Percentiles rank a stretch among this genome's conserved stretches.
phyloP scores from a whole-genome alignment of 495 filamentous ascomycete genomes.

The Aspergillus asperescens region DNA sequence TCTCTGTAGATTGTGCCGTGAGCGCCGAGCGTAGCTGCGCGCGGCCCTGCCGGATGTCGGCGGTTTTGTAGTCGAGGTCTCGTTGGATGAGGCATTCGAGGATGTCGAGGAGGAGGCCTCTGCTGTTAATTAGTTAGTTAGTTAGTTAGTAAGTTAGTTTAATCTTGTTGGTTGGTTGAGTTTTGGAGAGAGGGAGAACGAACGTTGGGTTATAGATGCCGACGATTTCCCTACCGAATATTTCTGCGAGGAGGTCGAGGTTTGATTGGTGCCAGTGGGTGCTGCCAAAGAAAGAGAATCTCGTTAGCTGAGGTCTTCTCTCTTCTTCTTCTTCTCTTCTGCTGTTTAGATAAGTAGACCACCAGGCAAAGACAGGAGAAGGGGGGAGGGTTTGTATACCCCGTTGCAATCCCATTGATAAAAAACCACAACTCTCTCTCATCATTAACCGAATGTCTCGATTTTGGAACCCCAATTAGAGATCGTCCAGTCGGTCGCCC shows the following conservation, averaged over 20 bases:
- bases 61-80: conserved; percentile 59
- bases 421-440: conserved; percentile 11
- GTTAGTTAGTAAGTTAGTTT: not conserved
- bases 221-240: conserved; percentile 61
- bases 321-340: no score
- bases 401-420: conserved; percentile 10
- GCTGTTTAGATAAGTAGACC: no score
- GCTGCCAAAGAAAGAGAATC: no score
- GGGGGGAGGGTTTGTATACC: not conserved
- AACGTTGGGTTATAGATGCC: conserved; percentile 69
- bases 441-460: not conserved
- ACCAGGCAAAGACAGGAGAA: not conserved
- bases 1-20: conserved; percentile 43
- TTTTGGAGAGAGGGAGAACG: not conserved
- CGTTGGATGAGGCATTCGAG: conserved; percentile 67
- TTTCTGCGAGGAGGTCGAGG: conserved; percentile 57
- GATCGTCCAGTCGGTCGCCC: not conserved
- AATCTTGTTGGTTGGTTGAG: not conserved
- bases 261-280: conserved; percentile 51
- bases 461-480: not conserved
- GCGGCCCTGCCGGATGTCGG: conserved; percentile 48
- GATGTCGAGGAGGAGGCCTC: conserved; percentile 61
- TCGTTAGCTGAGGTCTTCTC: not conserved
- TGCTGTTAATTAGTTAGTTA: conserved; percentile 9
- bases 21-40: conserved; percentile 7